Evolutionary conservation across 768 basidiomycete genomes (phyloP).

Genomic region (Rhodotorula sphaerocarpa): DNA sequence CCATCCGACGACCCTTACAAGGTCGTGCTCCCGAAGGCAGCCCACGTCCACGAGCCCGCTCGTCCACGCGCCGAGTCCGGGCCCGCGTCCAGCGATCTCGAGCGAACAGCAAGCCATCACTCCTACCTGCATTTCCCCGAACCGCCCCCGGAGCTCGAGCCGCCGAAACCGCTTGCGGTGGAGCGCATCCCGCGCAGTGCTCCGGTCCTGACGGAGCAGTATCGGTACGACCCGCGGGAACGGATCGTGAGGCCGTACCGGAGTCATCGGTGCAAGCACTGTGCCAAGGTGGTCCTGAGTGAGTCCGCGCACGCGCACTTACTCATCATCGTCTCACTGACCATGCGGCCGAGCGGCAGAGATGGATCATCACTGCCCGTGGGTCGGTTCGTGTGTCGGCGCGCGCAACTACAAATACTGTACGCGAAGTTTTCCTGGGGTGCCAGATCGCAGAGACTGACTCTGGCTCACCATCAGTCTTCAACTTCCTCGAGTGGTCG

Average conservation of each 20-base stretch:
- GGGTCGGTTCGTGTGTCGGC: slow-evolving; percentile 30
- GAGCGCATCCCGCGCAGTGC: slow-evolving; percentile 24
- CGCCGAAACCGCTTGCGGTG: neutral
- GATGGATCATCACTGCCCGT: slow-evolving; percentile 35
- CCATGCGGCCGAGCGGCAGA: neutral
- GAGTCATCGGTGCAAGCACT: slow-evolving; percentile 31
- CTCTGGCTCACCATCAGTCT: too few relatives aligned
- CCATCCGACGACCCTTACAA: neutral
- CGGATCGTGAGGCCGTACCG: slow-evolving; percentile 28
- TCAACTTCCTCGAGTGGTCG: slow-evolving; percentile 35
- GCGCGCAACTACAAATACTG: slow-evolving; percentile 37
- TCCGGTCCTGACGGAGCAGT: slow-evolving; percentile 22
- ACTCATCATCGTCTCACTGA: neutral
- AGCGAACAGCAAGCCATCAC: neutral
- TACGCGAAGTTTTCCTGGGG: neutral
- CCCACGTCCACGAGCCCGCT: neutral
- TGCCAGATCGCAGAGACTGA: too few relatives aligned
- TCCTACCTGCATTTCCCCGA: slow-evolving; percentile 30
- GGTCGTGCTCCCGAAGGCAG: neutral
- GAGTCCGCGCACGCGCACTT: neutral
- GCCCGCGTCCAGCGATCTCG: neutral
- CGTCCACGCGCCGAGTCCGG: too few relatives aligned
- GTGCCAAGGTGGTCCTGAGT: slow-evolving; percentile 28
- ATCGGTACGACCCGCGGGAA: slow-evolving; percentile 29
- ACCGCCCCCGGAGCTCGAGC: slow-evolving; percentile 24